A percentile compares a stretch with the other conserved stretches of the same genome.
These are phyloP conservation scores for Calonectria leucothoes DNA, from an alignment of 2,329 filamentous ascomycete species.

Conservation along the genomic window DNA sequence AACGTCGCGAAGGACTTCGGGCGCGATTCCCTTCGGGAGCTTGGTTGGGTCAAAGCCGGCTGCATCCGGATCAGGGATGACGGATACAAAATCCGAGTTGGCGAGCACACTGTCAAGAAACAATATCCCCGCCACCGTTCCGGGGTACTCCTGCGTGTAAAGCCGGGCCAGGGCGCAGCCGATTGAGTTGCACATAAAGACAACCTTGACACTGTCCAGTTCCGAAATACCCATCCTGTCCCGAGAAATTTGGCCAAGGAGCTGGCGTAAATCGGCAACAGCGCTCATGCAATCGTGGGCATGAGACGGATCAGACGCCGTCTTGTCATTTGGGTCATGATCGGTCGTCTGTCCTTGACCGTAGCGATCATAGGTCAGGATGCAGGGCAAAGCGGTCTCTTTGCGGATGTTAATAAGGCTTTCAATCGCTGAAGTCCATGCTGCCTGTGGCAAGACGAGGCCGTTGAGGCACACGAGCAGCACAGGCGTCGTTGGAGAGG, in stretches of 20 bases:
- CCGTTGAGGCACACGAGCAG: constrained; percentile 40
- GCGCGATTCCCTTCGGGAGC: constrained; percentile 25
- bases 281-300: constrained; percentile 60
- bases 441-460: constrained; percentile 31
- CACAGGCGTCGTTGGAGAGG: background rate
- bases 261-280: constrained; percentile 32
- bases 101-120: constrained; percentile 70
- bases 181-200: constrained; percentile 37
- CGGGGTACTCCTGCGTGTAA: constrained; percentile 59
- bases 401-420: background rate
- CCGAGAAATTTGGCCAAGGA: constrained; percentile 9
- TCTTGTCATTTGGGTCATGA: constrained; percentile 57
- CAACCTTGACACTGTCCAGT: background rate
- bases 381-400: constrained; percentile 42
- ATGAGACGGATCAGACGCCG: constrained; percentile 49
- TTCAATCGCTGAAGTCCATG: constrained; percentile 27
- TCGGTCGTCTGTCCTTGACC: constrained; percentile 61
- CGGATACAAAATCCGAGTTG: constrained; percentile 64
- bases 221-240: background rate
- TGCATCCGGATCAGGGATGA: constrained; percentile 67
- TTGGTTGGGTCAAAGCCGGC: constrained; percentile 53
- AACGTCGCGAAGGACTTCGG: constrained; percentile 16
- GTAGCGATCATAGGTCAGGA: constrained; percentile 69
- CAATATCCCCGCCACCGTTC: constrained; percentile 57
- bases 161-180: constrained; percentile 57